Conservation (phyloP, 2,329 filamentous ascomycete genomes). For the Xylaria sp. region DNA sequence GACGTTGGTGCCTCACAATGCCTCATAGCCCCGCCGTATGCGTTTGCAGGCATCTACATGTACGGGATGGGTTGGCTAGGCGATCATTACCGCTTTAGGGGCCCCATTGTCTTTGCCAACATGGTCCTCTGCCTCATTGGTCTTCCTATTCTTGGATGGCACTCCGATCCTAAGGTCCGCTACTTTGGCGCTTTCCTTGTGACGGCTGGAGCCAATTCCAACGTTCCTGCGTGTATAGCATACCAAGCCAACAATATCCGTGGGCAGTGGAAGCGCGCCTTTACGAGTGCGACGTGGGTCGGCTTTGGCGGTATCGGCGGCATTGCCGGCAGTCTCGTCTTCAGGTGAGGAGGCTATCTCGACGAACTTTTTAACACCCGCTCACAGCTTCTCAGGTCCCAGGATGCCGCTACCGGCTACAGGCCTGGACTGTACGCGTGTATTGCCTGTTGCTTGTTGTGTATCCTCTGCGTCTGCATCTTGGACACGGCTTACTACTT, state of each 20-base stretch:
- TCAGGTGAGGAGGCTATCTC: conserved; percentile 46
- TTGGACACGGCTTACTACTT: conserved; percentile 46
- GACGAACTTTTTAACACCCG: neutral
- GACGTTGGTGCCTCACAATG: conserved; percentile 66
- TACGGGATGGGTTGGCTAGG: conserved; percentile 62
- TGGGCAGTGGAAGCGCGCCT: conserved; percentile 85
- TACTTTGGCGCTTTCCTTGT: conserved; percentile 78
- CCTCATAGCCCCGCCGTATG: conserved; percentile 71
- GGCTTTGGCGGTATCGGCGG: conserved; percentile 78
- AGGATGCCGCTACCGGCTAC: conserved; percentile 56
- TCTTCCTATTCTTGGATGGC: conserved; percentile 73
- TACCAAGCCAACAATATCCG: conserved; percentile 89
- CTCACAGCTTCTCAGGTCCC: conserved; percentile 25
- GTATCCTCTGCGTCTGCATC: conserved; percentile 47
- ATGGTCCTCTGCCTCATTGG: conserved; percentile 68
- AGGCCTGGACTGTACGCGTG: conserved; percentile 58
- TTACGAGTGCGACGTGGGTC: conserved; percentile 75
- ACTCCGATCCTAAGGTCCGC: conserved; percentile 55
- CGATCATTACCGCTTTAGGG: conserved; percentile 68
- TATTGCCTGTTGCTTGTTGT: conserved; percentile 53
- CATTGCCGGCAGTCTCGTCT: conserved; percentile 74
- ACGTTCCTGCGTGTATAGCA: conserved; percentile 73
- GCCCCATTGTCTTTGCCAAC: conserved; percentile 68
- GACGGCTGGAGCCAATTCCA: conserved; percentile 77
- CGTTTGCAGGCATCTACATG: conserved; percentile 66